Evolutionary conservation across 2,329 filamentous ascomycete species (phyloP).

Genomic region (Colletotrichum cordylinicola): DNA sequence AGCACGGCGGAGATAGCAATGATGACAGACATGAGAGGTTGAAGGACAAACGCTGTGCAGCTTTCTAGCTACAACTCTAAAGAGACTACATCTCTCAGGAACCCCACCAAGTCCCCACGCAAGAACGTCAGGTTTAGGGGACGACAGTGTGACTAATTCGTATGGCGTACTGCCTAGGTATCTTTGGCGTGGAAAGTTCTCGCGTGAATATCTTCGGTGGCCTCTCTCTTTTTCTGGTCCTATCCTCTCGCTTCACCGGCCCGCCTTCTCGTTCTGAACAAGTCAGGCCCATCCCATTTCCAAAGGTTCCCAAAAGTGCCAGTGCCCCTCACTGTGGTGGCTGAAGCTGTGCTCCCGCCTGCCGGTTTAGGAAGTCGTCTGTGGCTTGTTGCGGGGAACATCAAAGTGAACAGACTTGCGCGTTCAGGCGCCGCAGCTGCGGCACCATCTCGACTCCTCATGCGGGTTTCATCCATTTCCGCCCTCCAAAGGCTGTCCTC

Average conservation of each 20-base stretch:
- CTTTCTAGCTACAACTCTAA: not conserved
- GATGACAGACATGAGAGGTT: not conserved
- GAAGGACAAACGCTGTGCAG: not conserved
- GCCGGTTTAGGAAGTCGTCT: not conserved
- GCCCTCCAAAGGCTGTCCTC: constrained; percentile 38
- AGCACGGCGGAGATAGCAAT: not conserved
- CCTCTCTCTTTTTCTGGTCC: not conserved
- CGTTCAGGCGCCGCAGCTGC: not conserved
- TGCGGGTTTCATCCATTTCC: constrained; percentile 36
- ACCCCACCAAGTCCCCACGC: not conserved
- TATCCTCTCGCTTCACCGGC: not conserved
- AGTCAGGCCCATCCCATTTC: not conserved
- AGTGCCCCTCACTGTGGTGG: constrained; percentile 17
- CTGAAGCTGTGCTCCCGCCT: not conserved
- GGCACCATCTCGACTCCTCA: constrained; percentile 21
- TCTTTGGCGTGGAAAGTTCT: not conserved
- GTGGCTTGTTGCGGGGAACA: not conserved
- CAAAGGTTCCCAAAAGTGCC: constrained; percentile 16
- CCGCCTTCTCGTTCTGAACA: constrained; percentile 13
- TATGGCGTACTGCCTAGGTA: not conserved
- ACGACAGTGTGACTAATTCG: not conserved
- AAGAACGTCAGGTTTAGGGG: not conserved
- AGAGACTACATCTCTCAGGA: not conserved
- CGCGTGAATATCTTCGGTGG: not conserved
- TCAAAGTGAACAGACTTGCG: not conserved